These are phyloP conservation scores for Tagetes erecta DNA, from an alignment of 129 eudicot species.

Conservation along the genomic window DNA sequence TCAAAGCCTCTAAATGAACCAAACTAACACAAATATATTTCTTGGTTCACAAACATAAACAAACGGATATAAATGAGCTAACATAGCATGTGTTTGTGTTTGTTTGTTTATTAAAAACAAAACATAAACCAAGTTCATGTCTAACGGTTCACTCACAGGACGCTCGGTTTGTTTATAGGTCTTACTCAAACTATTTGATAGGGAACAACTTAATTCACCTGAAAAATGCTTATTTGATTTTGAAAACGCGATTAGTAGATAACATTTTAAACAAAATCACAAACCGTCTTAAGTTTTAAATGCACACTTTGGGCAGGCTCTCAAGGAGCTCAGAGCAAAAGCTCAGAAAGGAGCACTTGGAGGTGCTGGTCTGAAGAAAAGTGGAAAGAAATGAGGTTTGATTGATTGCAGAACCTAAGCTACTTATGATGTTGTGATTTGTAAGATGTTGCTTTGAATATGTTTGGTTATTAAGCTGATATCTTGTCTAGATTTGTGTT, in stretches of 20 bases:
- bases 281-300: not conserved
- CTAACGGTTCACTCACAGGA: too few relatives aligned
- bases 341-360: slow-evolving; percentile 87
- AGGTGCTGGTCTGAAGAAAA: slow-evolving; percentile 65
- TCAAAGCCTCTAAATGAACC: not conserved
- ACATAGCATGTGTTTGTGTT: too few relatives aligned
- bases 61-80: too few relatives aligned
- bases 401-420: slow-evolving; percentile 37
- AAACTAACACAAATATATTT: too few relatives aligned
- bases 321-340: slow-evolving; percentile 82
- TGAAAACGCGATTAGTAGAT: not conserved
- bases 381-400: slow-evolving; percentile 85
- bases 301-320: slow-evolving; percentile 44
- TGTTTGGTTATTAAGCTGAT: slow-evolving; percentile 18
- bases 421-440: slow-evolving; percentile 21
- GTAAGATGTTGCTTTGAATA: slow-evolving; percentile 12
- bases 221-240: not conserved
- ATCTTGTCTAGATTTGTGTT: slow-evolving; percentile 10
- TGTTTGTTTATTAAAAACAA: too few relatives aligned
- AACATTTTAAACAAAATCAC: not conserved
- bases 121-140: too few relatives aligned
- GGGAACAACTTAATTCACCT: not conserved
- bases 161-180: too few relatives aligned
- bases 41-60: too few relatives aligned
- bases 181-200: not conserved